A percentile compares a stretch with the other conserved stretches of the same genome.
Conservation (phyloP, 2,329 filamentous ascomycete species). For the Epichloe gansuensis region DNA sequence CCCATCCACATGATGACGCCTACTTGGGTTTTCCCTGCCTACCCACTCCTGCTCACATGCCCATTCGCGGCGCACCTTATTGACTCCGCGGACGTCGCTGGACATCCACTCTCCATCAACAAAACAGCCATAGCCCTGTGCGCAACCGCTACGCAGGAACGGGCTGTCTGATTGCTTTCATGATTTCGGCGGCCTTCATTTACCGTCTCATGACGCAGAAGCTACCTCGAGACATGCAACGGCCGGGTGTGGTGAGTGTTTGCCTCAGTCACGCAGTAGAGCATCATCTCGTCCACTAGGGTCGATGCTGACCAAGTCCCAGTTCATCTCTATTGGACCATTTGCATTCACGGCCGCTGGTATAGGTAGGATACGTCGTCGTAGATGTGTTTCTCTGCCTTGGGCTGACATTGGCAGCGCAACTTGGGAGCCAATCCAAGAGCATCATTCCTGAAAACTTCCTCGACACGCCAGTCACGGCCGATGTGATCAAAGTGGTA, state of each 20-base stretch:
- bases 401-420: constrained; percentile 16
- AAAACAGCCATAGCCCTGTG: constrained; percentile 34
- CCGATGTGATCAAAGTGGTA: constrained; percentile 33
- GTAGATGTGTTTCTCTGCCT: background rate
- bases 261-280: background rate
- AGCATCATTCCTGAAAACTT: constrained; percentile 32
- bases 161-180: constrained; percentile 49
- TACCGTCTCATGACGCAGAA: constrained; percentile 86
- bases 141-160: constrained; percentile 39
- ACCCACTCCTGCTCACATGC: constrained; percentile 65
- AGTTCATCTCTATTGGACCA: constrained; percentile 73
- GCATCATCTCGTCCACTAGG: background rate
- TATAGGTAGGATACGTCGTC: constrained; percentile 12
- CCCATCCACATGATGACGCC: constrained; percentile 77
- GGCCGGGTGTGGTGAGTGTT: constrained; percentile 54
- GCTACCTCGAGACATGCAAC: constrained; percentile 59
- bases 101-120: constrained; percentile 14
- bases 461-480: constrained; percentile 28
- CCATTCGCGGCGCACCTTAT: constrained; percentile 55
- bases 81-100: constrained; percentile 23
- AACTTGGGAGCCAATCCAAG: constrained; percentile 31
- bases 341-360: constrained; percentile 45
- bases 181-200: constrained; percentile 75
- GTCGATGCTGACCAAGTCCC: background rate
- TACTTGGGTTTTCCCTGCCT: constrained; percentile 79